Conservation (phyloP, 2,329 filamentous ascomycete genomes). For the Chaetomiaceae sp. region DNA sequence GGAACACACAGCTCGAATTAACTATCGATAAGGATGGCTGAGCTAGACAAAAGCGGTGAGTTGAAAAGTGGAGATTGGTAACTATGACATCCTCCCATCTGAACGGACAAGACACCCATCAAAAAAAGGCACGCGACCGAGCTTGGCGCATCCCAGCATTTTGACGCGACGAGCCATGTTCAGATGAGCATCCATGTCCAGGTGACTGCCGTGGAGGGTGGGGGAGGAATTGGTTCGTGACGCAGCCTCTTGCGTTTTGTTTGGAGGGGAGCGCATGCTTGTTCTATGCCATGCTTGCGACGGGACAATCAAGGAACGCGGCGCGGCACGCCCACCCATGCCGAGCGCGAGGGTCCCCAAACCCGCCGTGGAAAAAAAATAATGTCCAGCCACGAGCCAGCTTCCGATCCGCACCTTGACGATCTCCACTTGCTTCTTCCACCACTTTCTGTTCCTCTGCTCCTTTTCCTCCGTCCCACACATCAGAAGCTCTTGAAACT, state of each 20-base stretch:
- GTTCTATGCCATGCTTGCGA: no score
- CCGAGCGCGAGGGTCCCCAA: background rate
- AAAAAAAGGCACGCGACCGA: background rate
- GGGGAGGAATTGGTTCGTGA: background rate
- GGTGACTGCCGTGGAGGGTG: conserved; percentile 6
- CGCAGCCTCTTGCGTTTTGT: background rate
- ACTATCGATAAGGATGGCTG: no score
- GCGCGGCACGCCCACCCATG: background rate
- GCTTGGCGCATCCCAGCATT: background rate
- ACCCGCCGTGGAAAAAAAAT: background rate
- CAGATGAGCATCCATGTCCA: background rate
- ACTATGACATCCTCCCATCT: no score
- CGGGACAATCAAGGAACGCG: conserved; percentile 1
- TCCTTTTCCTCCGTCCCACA: background rate
- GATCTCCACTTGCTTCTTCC: conserved; percentile 9
- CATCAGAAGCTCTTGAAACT: no score
- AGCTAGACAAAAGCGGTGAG: no score
- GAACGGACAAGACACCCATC: background rate
- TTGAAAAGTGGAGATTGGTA: no score
- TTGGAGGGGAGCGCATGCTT: no score
- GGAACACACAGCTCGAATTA: no score
- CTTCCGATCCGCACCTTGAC: conserved; percentile 5
- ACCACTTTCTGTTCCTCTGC: conserved; percentile 6
- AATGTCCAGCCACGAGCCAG: background rate
- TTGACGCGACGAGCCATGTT: background rate